Percentiles rank a stretch among this genome's conserved stretches.
Conservation (phyloP, 2,329 filamentous ascomycete species). For the Clarireedia monteithiana region DNA sequence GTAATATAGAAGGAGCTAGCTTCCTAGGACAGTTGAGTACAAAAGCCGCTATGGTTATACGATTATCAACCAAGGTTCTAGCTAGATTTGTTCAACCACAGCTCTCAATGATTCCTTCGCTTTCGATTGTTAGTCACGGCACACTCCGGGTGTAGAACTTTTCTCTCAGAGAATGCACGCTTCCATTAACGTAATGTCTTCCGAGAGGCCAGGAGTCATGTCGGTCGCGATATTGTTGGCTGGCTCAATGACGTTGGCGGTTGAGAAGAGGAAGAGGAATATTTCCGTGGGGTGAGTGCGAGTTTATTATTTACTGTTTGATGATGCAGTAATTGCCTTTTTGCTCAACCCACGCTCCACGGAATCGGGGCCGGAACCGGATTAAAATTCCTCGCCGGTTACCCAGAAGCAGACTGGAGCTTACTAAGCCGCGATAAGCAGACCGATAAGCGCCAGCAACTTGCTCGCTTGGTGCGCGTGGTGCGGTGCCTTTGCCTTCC, state of each 20-base stretch:
- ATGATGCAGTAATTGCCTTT: constrained; percentile 1
- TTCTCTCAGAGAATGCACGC: not conserved
- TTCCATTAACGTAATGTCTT: not conserved
- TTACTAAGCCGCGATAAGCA: not conserved
- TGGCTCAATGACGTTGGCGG: too few species aligned
- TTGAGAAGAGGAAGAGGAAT: too few species aligned
- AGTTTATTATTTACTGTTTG: not conserved
- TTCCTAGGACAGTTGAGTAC: not conserved
- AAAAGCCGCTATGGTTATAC: not conserved
- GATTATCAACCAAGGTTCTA: not conserved
- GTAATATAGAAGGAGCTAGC: not conserved
- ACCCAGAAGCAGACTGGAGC: not conserved
- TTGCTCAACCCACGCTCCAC: not conserved
- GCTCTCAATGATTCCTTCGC: too few species aligned
- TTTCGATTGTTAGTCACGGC: not conserved
- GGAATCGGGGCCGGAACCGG: constrained; percentile 7
- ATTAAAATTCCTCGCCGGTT: not conserved
- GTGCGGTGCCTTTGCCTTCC: too few species aligned
- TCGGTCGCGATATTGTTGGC: not conserved
- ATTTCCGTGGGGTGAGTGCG: not conserved
- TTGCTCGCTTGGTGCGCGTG: too few species aligned
- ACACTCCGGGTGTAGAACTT: not conserved
- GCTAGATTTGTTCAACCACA: not conserved
- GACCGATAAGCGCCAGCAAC: not conserved
- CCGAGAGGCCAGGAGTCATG: constrained; percentile 5